These are phyloP conservation scores for Fusarium udum DNA, from an alignment of 2,329 filamentous ascomycete genomes.

Conservation along the genomic window DNA sequence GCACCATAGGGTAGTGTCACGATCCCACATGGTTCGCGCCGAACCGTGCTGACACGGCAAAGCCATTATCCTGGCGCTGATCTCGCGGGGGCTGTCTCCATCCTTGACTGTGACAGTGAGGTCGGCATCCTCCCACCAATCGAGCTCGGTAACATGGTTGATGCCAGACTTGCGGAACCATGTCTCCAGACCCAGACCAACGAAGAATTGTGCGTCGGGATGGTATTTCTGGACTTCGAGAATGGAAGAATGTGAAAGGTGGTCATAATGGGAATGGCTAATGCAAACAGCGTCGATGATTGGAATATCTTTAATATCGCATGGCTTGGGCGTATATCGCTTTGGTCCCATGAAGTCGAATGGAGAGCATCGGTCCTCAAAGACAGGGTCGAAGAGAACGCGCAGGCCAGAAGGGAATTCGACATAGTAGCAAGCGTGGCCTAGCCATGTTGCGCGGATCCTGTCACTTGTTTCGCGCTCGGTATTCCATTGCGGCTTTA, in stretches of 20 bases:
- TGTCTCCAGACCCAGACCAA: conserved; percentile 80
- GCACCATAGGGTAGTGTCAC: conserved; percentile 82
- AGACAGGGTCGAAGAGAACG: conserved; percentile 93
- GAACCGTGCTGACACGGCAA: conserved; percentile 83
- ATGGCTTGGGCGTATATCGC: conserved; percentile 81
- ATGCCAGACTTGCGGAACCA: conserved; percentile 83
- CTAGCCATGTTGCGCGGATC: conserved; percentile 91
- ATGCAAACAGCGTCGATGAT: conserved; percentile 81
- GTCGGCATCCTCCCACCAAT: conserved; percentile 92
- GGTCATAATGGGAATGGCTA: conserved; percentile 93
- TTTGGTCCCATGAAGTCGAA: conserved; percentile 76
- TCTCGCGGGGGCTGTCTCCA: conserved; percentile 51
- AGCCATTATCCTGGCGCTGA: conserved; percentile 80
- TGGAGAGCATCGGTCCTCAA: conserved; percentile 86
- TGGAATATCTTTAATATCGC: conserved; percentile 80
- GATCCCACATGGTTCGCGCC: conserved; percentile 74
- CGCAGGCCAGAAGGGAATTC: conserved; percentile 88
- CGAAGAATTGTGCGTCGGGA: conserved; percentile 87
- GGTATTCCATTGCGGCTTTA: conserved; percentile 72
- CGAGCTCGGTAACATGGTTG: conserved; percentile 82
- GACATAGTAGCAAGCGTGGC: conserved; percentile 92
- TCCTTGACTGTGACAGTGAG: conserved; percentile 63
- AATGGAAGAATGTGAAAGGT: conserved; percentile 81
- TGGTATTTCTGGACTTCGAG: conserved; percentile 74
- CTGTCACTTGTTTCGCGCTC: conserved; percentile 63